A percentile compares a stretch with the other conserved stretches of the same genome.
Evolutionary conservation across 2,329 filamentous ascomycete species (phyloP).

Genomic region (Colletotrichum noveboracense): DNA sequence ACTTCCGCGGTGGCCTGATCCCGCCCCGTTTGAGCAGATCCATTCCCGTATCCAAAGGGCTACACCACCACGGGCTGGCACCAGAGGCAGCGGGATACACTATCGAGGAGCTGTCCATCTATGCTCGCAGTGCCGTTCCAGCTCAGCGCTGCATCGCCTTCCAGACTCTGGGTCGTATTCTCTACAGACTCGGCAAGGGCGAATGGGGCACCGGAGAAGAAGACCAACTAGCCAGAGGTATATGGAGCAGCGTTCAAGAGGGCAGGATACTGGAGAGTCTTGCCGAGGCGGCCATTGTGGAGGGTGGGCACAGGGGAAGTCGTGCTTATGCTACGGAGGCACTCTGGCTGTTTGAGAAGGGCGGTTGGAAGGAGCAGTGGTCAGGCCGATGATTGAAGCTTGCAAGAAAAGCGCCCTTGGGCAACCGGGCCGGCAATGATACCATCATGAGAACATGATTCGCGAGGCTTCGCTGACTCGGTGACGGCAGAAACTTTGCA

Average conservation of each 20-base stretch:
- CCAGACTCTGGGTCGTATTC: constrained; percentile 84
- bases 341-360: constrained; percentile 80
- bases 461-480: not conserved
- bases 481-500: not conserved
- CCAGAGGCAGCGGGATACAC: constrained; percentile 96
- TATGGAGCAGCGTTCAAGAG: constrained; percentile 84
- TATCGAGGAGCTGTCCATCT: constrained; percentile 80
- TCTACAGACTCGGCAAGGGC: constrained; percentile 81
- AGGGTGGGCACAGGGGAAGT: constrained; percentile 77
- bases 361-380: constrained; percentile 71
- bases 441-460: not conserved
- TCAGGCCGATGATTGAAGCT: constrained; percentile 52
- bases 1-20: constrained; percentile 82
- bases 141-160: constrained; percentile 91
- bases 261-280: constrained; percentile 79
- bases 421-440: not conserved
- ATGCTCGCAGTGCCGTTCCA: constrained; percentile 82
- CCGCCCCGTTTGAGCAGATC: constrained; percentile 76
- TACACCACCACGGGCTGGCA: constrained; percentile 93
- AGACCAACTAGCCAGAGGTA: constrained; percentile 70
- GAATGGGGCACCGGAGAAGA: constrained; percentile 66
- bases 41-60: constrained; percentile 77
- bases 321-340: constrained; percentile 87
- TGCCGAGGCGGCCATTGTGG: constrained; percentile 74
- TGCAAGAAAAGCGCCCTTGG: constrained; percentile 12